Percentiles rank a stretch among this genome's conserved stretches.
phyloP scores from a whole-genome alignment of 2,329 filamentous ascomycete species.

The Fusarium stilboides region DNA sequence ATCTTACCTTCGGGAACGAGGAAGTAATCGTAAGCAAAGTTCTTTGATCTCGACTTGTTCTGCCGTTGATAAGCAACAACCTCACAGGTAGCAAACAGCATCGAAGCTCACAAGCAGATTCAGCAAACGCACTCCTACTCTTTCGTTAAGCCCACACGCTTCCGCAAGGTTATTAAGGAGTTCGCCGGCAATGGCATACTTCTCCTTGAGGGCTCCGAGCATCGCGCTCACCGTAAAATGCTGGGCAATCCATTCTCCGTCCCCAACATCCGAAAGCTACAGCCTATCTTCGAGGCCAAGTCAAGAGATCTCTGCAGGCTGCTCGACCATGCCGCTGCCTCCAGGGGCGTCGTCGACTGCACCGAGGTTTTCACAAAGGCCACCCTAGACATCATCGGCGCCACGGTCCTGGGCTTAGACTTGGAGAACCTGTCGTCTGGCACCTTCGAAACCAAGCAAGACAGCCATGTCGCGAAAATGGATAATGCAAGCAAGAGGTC shows the following conservation, averaged over 20 bases:
- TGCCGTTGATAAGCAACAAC: not conserved
- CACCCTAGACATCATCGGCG: not conserved
- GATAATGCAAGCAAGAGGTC: not conserved
- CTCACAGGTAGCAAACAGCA: not conserved
- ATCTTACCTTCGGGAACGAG: not conserved
- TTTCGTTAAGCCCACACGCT: not conserved
- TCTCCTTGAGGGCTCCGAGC: not conserved
- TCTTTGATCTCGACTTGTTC: not conserved
- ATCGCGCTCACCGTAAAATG: not conserved
- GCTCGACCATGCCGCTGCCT: not conserved
- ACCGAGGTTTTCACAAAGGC: not conserved
- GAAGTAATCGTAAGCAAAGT: not conserved
- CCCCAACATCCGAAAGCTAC: slow-evolving; percentile 1
- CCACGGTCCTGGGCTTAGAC: not conserved
- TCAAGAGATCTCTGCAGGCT: not conserved
- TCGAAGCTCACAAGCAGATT: not conserved
- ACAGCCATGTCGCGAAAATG: not conserved
- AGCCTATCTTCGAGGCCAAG: not conserved
- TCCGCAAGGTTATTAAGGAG: not conserved
- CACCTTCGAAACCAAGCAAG: not conserved
- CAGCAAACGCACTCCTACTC: not conserved
- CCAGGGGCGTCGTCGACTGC: not conserved
- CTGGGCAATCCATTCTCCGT: not conserved
- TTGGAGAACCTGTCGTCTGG: not conserved
- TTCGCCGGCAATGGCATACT: not conserved